A percentile compares a stretch with the other conserved stretches of the same genome.
Evolutionary conservation across 306 rosid genomes (phyloP).

Genomic region (Prinsepia uniflora): DNA sequence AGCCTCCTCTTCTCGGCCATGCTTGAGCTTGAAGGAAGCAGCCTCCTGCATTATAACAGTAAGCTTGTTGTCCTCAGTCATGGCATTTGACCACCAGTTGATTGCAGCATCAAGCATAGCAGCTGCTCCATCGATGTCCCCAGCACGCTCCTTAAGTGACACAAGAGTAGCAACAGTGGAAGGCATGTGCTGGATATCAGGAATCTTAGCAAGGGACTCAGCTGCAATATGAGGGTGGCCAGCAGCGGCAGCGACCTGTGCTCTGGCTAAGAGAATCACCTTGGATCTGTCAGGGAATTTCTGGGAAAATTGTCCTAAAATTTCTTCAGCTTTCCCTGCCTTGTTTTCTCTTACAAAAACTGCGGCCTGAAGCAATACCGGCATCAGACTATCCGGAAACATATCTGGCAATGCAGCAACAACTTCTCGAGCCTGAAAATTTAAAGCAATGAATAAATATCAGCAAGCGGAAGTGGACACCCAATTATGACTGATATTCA

Average conservation of each 20-base stretch:
- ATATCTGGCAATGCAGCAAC: conserved; percentile 64
- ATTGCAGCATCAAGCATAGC: conserved; percentile 81
- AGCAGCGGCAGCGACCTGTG: conserved; percentile 95
- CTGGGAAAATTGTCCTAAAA: conserved; percentile 66
- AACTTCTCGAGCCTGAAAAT: conserved; percentile 77
- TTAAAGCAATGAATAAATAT: conserved; percentile 14
- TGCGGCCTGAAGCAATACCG: conserved; percentile 76
- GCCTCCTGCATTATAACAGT: conserved; percentile 77
- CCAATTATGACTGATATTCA: conserved; percentile 1
- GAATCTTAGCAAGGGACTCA: conserved; percentile 72
- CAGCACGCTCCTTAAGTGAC: conserved; percentile 81
- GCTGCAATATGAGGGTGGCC: conserved; percentile 87
- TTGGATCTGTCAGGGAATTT: conserved; percentile 76
- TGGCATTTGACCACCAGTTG: conserved; percentile 92
- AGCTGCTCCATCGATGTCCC: conserved; percentile 84
- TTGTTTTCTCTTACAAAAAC: conserved; percentile 88
- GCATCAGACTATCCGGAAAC: conserved; percentile 75
- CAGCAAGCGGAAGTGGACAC: conserved; percentile 25
- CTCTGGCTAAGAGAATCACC: conserved; percentile 65
- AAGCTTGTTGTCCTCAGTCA: conserved; percentile 81
- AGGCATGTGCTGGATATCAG: conserved; percentile 86
- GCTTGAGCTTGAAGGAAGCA: conserved; percentile 82
- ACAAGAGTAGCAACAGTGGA: conserved; percentile 95
- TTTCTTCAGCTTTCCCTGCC: conserved; percentile 89
- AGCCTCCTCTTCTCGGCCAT: conserved; percentile 82